Evolutionary conservation across 106 monocot genomes (phyloP), one percentile per base, ranked within the genome.

Genomic region (Phalaenopsis equestris): DNA sequence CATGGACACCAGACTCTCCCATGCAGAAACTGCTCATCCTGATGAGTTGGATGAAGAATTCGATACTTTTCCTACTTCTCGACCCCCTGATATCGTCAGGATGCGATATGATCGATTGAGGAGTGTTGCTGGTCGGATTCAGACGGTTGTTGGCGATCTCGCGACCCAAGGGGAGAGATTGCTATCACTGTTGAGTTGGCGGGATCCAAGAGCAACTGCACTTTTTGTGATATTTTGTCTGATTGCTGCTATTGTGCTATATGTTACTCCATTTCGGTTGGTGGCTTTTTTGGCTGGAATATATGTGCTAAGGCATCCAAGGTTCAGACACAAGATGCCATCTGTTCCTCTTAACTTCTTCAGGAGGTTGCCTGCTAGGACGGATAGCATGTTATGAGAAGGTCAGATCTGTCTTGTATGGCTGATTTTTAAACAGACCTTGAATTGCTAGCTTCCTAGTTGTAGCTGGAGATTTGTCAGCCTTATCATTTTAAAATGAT

Each of bases 21-120:
- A 82, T 70, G 93, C 91, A 0, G 93, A 93, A 19, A 67, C 75
- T 7, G 79, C 84, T 9, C 81, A 91, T 56, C 84, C 86, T 2
- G 93, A 93, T 64, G 93, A 93, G 82, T 75, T 93, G 8, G 93
- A 88, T 19, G 93, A 93, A 83, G 93, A 93, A 77, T 93, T 93
- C 61, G 93, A 93, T 82, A 85, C 87, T 15, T 93, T 91, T 64
- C 93, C 91, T 16, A 93, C 91, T 2, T 61, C 84, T 17, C 78
- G 81, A 49, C 86, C 86, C 0, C 87, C 83, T 0, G 89, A 91
- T 11, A 30, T 91, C 37, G 86, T 91, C 9, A 67, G 84, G 76
- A 91, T 93, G 91, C 74, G 93, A 81, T 93, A 93, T 56, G 93
- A 93, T 68, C 83, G 91, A 42, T 82, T 93, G 74, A 83, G 93